Conservation (phyloP, 2,329 filamentous ascomycete genomes). For the Epichloe sylvatica region DNA sequence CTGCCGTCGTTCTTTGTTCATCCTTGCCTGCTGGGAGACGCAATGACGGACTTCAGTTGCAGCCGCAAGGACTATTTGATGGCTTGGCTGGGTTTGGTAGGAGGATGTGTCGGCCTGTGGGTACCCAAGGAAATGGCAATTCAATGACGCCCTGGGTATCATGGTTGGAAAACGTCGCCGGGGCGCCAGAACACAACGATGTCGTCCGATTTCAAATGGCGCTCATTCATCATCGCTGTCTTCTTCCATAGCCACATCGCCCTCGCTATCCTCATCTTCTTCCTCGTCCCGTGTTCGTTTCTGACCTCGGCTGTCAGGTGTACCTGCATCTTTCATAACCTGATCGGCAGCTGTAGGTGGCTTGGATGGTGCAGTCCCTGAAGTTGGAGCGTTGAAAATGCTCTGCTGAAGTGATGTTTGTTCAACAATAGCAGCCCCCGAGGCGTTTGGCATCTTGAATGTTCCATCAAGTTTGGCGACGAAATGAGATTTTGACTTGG, state of each 20-base stretch:
- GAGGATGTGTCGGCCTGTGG: constrained; percentile 64
- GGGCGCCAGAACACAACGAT: not conserved
- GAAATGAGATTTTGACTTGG: constrained; percentile 75
- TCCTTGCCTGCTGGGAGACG: constrained; percentile 76
- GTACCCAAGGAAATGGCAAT: constrained; percentile 56
- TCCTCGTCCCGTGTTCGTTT: constrained; percentile 59
- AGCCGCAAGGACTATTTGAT: constrained; percentile 59
- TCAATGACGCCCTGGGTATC: constrained; percentile 13
- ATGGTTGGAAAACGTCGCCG: not conserved
- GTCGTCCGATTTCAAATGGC: not conserved
- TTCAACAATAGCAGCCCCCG: constrained; percentile 40
- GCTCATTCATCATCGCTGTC: constrained; percentile 57
- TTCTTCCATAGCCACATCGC: constrained; percentile 55
- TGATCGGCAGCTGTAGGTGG: constrained; percentile 33
- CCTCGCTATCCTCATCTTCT: constrained; percentile 53
- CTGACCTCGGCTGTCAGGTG: constrained; percentile 43
- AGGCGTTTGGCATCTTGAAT: constrained; percentile 53
- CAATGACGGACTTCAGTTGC: constrained; percentile 54
- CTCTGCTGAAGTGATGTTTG: constrained; percentile 65
- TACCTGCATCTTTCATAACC: constrained; percentile 35
- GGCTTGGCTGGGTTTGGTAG: constrained; percentile 80
- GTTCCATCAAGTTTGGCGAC: constrained; percentile 87
- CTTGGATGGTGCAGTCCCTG: constrained; percentile 37
- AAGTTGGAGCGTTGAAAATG: constrained; percentile 58
- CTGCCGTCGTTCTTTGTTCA: constrained; percentile 80